These are phyloP conservation scores for Kazachstania kunashirensis DNA, from an alignment of 805 yeast genomes.

Conservation along the genomic window DNA sequence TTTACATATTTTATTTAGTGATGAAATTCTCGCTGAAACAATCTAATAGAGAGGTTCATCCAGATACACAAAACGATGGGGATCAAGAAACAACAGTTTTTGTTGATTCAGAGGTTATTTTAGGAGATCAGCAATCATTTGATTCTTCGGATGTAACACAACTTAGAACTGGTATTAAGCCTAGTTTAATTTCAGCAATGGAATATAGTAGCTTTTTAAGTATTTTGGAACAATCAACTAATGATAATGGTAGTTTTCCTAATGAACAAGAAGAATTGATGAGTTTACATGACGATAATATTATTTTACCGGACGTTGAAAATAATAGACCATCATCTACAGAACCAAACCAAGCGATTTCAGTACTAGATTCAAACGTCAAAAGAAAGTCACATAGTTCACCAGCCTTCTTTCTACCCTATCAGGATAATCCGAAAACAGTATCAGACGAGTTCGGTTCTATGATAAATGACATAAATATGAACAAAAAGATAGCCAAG, in stretches of 20 bases:
- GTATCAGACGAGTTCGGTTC: background rate
- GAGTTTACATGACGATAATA: background rate
- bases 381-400: too few relatives aligned
- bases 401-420: constrained; percentile 21
- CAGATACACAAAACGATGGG: too few relatives aligned
- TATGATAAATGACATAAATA: background rate
- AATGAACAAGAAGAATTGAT: constrained; percentile 7
- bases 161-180: constrained; percentile 15
- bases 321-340: constrained; percentile 12
- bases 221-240: constrained; percentile 18
- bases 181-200: constrained; percentile 26
- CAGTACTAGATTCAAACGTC: too few relatives aligned
- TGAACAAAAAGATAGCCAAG: background rate
- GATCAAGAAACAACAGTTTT: background rate
- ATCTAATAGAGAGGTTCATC: background rate
- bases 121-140: background rate
- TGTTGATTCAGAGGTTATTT: background rate
- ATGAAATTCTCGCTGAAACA: constrained; percentile 5
- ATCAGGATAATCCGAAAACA: constrained; percentile 14
- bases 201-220: constrained; percentile 21
- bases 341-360: constrained; percentile 11
- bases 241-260: background rate
- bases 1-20: constrained; percentile 16
- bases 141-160: constrained; percentile 1
- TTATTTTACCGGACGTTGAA: background rate